Percentiles rank a stretch among this genome's conserved stretches.
Conservation (phyloP, 2,329 filamentous ascomycete genomes). For the Claviceps arundinis region DNA sequence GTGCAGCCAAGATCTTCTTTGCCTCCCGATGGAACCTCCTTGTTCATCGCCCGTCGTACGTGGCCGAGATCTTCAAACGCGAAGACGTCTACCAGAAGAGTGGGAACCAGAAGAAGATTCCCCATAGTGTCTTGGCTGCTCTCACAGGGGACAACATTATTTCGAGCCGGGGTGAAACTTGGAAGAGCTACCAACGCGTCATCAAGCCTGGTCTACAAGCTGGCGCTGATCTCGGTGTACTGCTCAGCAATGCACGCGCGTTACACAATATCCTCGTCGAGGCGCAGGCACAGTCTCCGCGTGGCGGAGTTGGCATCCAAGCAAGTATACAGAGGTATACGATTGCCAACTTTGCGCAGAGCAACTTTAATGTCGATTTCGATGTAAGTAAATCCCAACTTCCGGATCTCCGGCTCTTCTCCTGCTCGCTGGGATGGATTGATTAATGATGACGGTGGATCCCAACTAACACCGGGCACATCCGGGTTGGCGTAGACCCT, state of each 20-base stretch:
- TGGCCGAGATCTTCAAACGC: constrained; percentile 25
- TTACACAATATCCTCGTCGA: constrained; percentile 17
- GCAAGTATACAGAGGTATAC: constrained; percentile 22
- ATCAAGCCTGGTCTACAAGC: constrained; percentile 23
- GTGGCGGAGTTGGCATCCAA: constrained; percentile 16
- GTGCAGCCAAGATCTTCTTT: constrained; percentile 36
- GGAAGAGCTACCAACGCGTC: constrained; percentile 21
- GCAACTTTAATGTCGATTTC: constrained; percentile 15
- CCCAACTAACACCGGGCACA: not conserved
- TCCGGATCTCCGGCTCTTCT: not conserved
- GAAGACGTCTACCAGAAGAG: constrained; percentile 22
- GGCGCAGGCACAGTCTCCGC: constrained; percentile 11
- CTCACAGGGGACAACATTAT: constrained; percentile 28
- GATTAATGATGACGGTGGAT: not conserved
- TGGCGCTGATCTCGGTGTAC: constrained; percentile 10
- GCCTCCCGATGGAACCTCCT: constrained; percentile 35
- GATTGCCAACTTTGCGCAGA: constrained; percentile 22
- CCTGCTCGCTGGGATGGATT: too few relatives aligned
- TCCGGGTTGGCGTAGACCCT: constrained; percentile 10
- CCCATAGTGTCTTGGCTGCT: constrained; percentile 22
- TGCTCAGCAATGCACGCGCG: constrained; percentile 13
- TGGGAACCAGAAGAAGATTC: constrained; percentile 29
- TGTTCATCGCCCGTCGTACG: constrained; percentile 27
- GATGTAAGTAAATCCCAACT: constrained; percentile 7
- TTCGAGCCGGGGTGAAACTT: constrained; percentile 21